Percentiles rank a stretch among this genome's conserved stretches.
These are phyloP conservation scores for Tetrapyrgos nigripes DNA, from an alignment of 1,284 basidiomycete species.

Conservation along the genomic window DNA sequence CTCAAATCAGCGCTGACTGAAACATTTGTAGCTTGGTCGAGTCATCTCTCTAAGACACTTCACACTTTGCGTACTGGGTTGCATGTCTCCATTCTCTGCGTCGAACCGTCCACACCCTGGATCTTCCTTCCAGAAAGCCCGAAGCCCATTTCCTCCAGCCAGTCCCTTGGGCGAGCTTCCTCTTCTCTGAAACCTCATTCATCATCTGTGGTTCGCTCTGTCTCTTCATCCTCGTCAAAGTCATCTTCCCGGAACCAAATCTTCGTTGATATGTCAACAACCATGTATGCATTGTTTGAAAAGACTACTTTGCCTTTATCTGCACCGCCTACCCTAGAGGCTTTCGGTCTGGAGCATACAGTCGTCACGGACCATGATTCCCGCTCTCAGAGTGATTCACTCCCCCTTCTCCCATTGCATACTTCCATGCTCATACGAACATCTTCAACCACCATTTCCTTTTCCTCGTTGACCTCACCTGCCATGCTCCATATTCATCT, in stretches of 20 bases:
- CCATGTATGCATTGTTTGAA: slow-evolving; percentile 58
- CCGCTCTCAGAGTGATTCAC: slow-evolving; percentile 28
- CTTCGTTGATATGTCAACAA: slow-evolving; percentile 54
- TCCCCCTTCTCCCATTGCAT: slow-evolving; percentile 34
- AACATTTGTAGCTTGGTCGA: slow-evolving; percentile 64
- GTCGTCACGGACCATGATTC: slow-evolving; percentile 38
- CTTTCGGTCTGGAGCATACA: slow-evolving; percentile 40
- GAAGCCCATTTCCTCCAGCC: slow-evolving; percentile 11
- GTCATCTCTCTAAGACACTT: slow-evolving; percentile 48
- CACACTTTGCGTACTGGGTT: slow-evolving; percentile 44
- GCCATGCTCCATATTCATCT: slow-evolving; percentile 67
- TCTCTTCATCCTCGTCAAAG: slow-evolving; percentile 8
- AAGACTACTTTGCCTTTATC: slow-evolving; percentile 45
- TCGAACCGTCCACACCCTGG: slow-evolving; percentile 63
- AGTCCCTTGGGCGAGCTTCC: background rate
- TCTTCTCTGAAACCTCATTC: background rate
- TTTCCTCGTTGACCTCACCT: slow-evolving; percentile 46
- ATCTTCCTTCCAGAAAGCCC: slow-evolving; percentile 38
- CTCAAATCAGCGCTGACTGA: slow-evolving; percentile 6
- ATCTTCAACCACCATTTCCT: slow-evolving; percentile 37
- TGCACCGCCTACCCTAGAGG: slow-evolving; percentile 36
- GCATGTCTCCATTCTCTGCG: slow-evolving; percentile 62
- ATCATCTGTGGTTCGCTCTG: slow-evolving; percentile 9
- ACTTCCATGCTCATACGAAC: no score
- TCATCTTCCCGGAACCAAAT: slow-evolving; percentile 35